phyloP scores from a whole-genome alignment of 768 basidiomycete genomes.

The Collybiopsis confluens region DNA sequence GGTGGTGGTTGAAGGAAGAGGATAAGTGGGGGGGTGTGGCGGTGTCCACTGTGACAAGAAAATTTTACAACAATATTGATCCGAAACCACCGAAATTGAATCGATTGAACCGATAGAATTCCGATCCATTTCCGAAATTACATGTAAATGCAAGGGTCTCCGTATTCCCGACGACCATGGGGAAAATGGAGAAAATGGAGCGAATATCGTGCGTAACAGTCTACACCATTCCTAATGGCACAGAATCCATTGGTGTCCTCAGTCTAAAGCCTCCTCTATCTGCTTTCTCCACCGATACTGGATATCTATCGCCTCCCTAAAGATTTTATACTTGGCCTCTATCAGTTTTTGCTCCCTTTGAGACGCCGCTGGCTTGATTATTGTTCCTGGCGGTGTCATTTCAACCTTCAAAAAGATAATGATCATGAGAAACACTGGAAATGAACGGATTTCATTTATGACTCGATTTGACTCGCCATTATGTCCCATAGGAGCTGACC shows the following conservation, averaged over 20 bases:
- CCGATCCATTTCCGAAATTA: background rate
- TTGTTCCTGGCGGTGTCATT: conserved; percentile 84
- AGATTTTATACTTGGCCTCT: conserved; percentile 92
- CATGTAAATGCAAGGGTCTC: too few relatives aligned
- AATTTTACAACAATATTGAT: background rate
- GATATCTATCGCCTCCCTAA: conserved; percentile 81
- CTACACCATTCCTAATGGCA: too few relatives aligned
- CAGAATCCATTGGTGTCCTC: background rate
- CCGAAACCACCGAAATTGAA: background rate
- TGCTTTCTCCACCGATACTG: conserved; percentile 84
- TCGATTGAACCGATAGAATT: background rate
- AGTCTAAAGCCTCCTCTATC: conserved; percentile 54
- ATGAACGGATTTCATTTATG: background rate
- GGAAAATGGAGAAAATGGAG: too few relatives aligned
- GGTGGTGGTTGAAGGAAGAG: background rate
- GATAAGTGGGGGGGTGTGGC: background rate
- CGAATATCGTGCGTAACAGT: too few relatives aligned
- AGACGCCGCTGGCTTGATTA: conserved; percentile 61
- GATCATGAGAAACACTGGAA: background rate
- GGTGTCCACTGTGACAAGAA: background rate
- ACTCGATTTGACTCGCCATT: conserved; percentile 56
- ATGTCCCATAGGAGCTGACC: conserved; percentile 81
- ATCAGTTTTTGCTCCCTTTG: conserved; percentile 68
- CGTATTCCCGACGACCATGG: too few relatives aligned
- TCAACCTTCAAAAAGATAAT: conserved; percentile 51